These are phyloP conservation scores for Fusarium penzigii DNA, from an alignment of 2,329 filamentous ascomycete species.

Conservation along the genomic window DNA sequence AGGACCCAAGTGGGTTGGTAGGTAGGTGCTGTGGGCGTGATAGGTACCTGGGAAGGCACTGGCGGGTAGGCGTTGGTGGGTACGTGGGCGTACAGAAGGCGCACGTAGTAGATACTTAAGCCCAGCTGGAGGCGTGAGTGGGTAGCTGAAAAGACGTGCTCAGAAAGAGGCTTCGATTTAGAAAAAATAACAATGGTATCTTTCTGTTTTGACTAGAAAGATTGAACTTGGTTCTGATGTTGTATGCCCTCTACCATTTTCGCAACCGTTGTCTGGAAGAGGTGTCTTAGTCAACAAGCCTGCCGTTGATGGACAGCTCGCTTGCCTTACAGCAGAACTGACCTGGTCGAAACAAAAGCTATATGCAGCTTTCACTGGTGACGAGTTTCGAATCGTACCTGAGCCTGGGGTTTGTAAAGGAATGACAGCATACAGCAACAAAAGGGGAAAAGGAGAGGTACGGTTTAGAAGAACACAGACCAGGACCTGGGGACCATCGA, in stretches of 20 bases:
- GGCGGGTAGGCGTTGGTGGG: conserved; percentile 7
- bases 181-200: background rate
- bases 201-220: background rate
- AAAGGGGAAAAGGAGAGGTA: background rate
- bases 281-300: background rate
- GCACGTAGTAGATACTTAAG: too few species aligned
- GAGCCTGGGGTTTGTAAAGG: too few species aligned
- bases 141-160: background rate
- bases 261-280: background rate
- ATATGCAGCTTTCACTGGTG: too few species aligned
- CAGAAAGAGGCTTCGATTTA: background rate
- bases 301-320: background rate
- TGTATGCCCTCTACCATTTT: background rate
- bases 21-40: conserved; percentile 8
- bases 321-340: background rate
- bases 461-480: background rate
- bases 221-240: background rate
- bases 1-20: conserved; percentile 17
- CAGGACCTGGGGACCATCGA: background rate
- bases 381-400: background rate
- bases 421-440: background rate
- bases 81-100: background rate
- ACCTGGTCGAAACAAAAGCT: background rate
- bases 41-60: conserved; percentile 1
- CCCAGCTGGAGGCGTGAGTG: too few species aligned